phyloP scores from a whole-genome alignment of 2,329 filamentous ascomycete species.

The Beauveria bassiana region DNA sequence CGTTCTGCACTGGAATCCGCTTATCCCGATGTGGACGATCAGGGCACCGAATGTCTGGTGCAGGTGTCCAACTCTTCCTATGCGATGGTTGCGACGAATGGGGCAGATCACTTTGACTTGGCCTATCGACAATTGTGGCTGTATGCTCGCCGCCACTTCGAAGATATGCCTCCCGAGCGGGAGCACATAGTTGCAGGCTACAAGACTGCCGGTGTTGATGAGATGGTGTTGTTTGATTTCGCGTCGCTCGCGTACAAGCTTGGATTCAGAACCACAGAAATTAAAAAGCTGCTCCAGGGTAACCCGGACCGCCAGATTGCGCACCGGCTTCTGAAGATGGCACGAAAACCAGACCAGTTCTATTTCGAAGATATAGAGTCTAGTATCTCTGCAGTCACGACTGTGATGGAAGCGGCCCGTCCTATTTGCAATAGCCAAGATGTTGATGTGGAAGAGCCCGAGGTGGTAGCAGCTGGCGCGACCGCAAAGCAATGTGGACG shows the following conservation, averaged over 20 bases:
- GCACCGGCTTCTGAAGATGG: not conserved
- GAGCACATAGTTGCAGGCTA: not conserved
- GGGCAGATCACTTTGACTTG: slow-evolving; percentile 8
- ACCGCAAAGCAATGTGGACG: not conserved
- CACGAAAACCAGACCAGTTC: slow-evolving; percentile 3
- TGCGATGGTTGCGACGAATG: not conserved
- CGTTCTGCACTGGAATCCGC: not conserved
- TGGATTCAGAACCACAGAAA: slow-evolving; percentile 10
- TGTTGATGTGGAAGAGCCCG: not conserved
- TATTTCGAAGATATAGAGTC: not conserved
- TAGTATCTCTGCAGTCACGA: not conserved
- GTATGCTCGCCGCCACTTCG: slow-evolving; percentile 10
- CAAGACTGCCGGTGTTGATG: not conserved
- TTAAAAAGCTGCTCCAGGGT: not conserved
- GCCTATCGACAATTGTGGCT: slow-evolving; percentile 12
- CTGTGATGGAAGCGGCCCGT: not conserved
- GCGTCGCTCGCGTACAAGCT: slow-evolving; percentile 5
- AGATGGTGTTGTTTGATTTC: slow-evolving; percentile 11
- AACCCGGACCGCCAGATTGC: slow-evolving; percentile 6
- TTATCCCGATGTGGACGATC: no score
- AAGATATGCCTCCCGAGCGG: slow-evolving; percentile 18
- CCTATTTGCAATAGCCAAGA: not conserved
- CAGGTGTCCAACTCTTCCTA: no score
- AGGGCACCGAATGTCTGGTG: no score
- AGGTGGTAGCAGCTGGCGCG: no score